These are phyloP conservation scores for Metschnikowia picachoensis DNA, from an alignment of 805 yeast species.

Conservation along the genomic window DNA sequence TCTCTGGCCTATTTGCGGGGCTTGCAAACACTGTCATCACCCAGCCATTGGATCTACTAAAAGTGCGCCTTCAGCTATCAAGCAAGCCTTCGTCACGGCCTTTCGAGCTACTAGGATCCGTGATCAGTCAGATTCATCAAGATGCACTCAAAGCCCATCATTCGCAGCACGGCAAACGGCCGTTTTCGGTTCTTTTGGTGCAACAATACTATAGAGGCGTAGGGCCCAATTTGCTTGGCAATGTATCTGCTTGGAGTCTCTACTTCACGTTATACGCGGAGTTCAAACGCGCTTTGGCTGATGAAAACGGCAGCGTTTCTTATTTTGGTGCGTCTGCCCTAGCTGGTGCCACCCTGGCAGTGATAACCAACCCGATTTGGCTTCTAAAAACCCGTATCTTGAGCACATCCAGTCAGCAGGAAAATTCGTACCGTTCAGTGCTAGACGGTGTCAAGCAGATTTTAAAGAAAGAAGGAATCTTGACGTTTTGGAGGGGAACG, in stretches of 20 bases:
- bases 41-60: slow-evolving; percentile 87
- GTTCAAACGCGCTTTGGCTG: slow-evolving; percentile 37
- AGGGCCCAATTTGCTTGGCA: slow-evolving; percentile 76
- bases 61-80: slow-evolving; percentile 73
- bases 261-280: slow-evolving; percentile 77
- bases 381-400: slow-evolving; percentile 87
- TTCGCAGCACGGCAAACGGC: slow-evolving; percentile 1
- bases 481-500: slow-evolving; percentile 69
- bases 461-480: slow-evolving; percentile 50
- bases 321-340: slow-evolving; percentile 35
- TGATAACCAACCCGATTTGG: slow-evolving; percentile 92
- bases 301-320: slow-evolving; percentile 20
- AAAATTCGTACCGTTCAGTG: slow-evolving; percentile 56
- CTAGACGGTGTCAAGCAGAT: slow-evolving; percentile 52
- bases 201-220: slow-evolving; percentile 64
- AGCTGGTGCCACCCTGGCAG: slow-evolving; percentile 74
- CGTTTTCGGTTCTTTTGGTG: slow-evolving; percentile 1
- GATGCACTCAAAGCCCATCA: slow-evolving; percentile 18
- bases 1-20: slow-evolving; percentile 81
- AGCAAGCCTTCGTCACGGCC: slow-evolving; percentile 13
- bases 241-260: slow-evolving; percentile 82
- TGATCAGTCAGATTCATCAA: slow-evolving; percentile 19
- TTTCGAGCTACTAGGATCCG: slow-evolving; percentile 19
- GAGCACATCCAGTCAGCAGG: slow-evolving; percentile 44
- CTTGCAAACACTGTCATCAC: slow-evolving; percentile 70